A percentile compares a stretch with the other conserved stretches of the same genome.
Evolutionary conservation across 768 basidiomycete genomes (phyloP).

Genomic region (Chalciporus pseudorubinellus): DNA sequence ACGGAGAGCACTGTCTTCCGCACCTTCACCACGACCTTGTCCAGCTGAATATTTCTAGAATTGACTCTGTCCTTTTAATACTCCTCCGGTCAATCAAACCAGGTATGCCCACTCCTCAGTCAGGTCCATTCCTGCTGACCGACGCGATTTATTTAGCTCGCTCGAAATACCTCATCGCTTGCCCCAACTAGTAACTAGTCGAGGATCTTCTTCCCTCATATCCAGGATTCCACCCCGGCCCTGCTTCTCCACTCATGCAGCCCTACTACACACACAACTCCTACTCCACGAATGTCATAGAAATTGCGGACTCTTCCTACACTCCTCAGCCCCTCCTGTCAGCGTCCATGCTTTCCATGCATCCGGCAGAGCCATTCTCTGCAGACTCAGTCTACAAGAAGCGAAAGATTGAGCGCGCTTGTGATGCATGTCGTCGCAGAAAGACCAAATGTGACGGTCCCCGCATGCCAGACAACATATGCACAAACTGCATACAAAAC

Average conservation of each 20-base stretch:
- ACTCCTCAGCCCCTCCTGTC: background rate
- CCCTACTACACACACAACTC: constrained; percentile 12
- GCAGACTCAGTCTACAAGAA: constrained; percentile 33
- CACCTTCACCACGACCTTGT: constrained; percentile 1
- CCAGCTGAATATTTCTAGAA: background rate
- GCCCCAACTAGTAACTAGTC: background rate
- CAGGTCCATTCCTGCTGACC: background rate
- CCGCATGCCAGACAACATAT: constrained; percentile 46
- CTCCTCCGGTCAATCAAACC: constrained; percentile 1
- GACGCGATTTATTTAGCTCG: background rate
- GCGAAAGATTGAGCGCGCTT: constrained; percentile 53
- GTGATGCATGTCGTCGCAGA: constrained; percentile 55
- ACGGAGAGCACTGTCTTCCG: background rate
- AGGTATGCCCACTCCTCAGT: no score
- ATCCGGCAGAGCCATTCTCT: constrained; percentile 2
- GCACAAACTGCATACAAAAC: constrained; percentile 55
- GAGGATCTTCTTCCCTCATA: background rate
- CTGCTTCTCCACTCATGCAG: constrained; percentile 16
- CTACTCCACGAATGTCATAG: constrained; percentile 27
- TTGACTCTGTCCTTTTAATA: background rate
- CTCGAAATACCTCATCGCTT: constrained; percentile 10
- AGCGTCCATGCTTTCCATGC: constrained; percentile 11
- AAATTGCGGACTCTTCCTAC: constrained; percentile 22
- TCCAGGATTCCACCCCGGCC: background rate
- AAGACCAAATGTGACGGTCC: constrained; percentile 65